Conservation (phyloP, 2,329 filamentous ascomycete species). For the Verticillium albo-atrum region DNA sequence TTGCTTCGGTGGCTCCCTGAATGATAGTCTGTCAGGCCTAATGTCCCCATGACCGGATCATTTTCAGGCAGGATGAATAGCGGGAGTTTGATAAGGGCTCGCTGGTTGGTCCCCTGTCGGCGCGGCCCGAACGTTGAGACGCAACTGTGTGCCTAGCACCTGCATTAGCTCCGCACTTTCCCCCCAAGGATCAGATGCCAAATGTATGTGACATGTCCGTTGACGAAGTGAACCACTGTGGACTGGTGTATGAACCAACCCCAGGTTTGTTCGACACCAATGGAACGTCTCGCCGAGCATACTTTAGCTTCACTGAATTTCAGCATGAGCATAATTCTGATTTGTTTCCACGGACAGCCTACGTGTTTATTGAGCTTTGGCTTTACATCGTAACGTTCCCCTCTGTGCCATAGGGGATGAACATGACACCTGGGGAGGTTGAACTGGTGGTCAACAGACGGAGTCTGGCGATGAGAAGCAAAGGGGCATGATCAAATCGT, state of each 20-base stretch:
- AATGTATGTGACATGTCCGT: not conserved
- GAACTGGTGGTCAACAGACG: too few species aligned
- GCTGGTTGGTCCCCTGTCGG: not conserved
- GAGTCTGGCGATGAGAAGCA: too few species aligned
- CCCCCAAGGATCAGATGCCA: too few species aligned
- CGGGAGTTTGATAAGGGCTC: not conserved
- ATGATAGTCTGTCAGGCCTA: not conserved
- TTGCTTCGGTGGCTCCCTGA: not conserved
- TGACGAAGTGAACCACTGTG: not conserved
- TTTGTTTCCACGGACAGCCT: not conserved
- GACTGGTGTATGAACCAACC: not conserved
- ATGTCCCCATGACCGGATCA: not conserved
- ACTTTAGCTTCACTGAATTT: not conserved
- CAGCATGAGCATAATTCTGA: not conserved
- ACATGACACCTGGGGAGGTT: too few species aligned
- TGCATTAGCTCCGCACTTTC: not conserved
- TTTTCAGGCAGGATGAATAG: not conserved
- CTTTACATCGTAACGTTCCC: not conserved
- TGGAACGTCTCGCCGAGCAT: not conserved
- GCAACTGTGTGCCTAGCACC: not conserved
- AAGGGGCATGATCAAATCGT: too few species aligned
- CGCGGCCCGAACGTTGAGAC: not conserved
- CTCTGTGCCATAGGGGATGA: too few species aligned
- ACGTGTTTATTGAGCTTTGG: too few species aligned
- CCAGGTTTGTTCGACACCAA: too few species aligned